phyloP scores from a whole-genome alignment of 2,329 filamentous ascomycete species.

The Metarhizium guizhouense region DNA sequence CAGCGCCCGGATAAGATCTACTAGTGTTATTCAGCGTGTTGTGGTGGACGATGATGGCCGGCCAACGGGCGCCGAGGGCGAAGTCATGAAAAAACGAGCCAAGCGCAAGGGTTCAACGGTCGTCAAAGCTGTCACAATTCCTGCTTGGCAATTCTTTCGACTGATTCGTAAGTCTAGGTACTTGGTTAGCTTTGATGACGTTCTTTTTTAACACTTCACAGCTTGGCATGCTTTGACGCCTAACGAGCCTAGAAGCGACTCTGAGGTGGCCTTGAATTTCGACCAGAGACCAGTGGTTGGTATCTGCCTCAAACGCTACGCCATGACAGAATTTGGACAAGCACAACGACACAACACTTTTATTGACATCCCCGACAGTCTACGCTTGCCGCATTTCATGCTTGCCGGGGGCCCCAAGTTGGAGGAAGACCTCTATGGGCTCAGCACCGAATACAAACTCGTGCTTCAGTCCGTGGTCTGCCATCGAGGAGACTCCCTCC shows the following conservation, averaged over 20 bases:
- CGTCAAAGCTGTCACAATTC: conserved; percentile 82
- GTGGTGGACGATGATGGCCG: conserved; percentile 42
- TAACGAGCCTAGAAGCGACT: conserved; percentile 51
- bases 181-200: background rate
- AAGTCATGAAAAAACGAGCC: conserved; percentile 32
- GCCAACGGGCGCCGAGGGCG: conserved; percentile 31
- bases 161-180: conserved; percentile 61
- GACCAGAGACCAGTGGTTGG: conserved; percentile 78
- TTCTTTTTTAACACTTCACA: conserved; percentile 21
- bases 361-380: conserved; percentile 75
- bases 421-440: conserved; percentile 45
- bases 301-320: conserved; percentile 85
- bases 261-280: conserved; percentile 83
- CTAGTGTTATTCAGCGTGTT: conserved; percentile 53
- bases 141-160: conserved; percentile 95
- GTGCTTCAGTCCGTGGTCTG: conserved; percentile 88
- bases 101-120: conserved; percentile 38
- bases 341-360: conserved; percentile 69
- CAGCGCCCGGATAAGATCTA: conserved; percentile 36
- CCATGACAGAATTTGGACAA: conserved; percentile 57
- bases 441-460: conserved; percentile 87
- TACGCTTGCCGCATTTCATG: conserved; percentile 87
- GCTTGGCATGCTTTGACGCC: conserved; percentile 70
- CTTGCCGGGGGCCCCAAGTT: conserved; percentile 62
- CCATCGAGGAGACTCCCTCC: conserved; percentile 75